These are phyloP conservation scores for Tolypocladium pustulatum DNA, from an alignment of 2,329 filamentous ascomycete species.

Conservation along the genomic window DNA sequence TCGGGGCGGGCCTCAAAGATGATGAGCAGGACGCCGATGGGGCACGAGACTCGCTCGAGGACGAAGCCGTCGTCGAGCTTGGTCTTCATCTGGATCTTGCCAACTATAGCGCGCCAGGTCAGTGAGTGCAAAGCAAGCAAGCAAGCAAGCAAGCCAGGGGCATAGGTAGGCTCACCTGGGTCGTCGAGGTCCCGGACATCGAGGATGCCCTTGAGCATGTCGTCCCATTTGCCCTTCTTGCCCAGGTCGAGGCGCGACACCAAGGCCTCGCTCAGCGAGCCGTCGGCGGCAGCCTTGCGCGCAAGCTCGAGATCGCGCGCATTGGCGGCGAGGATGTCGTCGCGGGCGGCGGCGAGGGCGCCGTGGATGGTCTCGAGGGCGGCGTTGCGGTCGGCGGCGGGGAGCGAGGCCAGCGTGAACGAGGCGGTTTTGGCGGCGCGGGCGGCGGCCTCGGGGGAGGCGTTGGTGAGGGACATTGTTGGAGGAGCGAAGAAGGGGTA, in stretches of 20 bases:
- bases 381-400: constrained; percentile 66
- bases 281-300: constrained; percentile 60
- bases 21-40: constrained; percentile 94
- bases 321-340: constrained; percentile 79
- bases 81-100: constrained; percentile 73
- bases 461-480: constrained; percentile 80
- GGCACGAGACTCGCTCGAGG: constrained; percentile 81
- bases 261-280: constrained; percentile 68
- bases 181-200: constrained; percentile 79
- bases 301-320: constrained; percentile 70
- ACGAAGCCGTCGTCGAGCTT: constrained; percentile 76
- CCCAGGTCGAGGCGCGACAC: constrained; percentile 81
- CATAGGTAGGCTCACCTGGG: constrained; percentile 47
- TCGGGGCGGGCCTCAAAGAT: constrained; percentile 97
- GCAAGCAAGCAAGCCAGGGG: too few relatives aligned
- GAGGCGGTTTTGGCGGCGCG: constrained; percentile 71
- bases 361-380: constrained; percentile 75
- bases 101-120: constrained; percentile 43
- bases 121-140: neutral
- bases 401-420: constrained; percentile 69
- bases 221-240: constrained; percentile 86
- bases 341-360: constrained; percentile 59
- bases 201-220: constrained; percentile 92
- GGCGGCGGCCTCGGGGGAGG: constrained; percentile 67
- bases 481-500: constrained; percentile 2